A percentile compares a stretch with the other conserved stretches of the same genome.
phyloP scores from a whole-genome alignment of 192 early-diverging fungal genomes.

The Coemansia sp. region DNA sequence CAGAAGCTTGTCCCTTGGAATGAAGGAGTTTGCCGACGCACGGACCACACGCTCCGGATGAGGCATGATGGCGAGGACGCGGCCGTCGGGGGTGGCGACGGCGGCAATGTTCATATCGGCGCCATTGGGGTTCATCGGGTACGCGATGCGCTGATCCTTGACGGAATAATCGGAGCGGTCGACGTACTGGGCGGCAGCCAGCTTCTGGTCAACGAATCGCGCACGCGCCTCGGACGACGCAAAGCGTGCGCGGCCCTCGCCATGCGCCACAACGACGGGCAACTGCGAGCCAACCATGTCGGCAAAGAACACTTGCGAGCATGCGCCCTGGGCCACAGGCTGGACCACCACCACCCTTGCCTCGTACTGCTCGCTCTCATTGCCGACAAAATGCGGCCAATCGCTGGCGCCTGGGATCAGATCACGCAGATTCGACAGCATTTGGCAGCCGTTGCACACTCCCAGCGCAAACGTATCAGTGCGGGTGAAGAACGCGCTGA shows the following conservation, averaged over 20 bases:
- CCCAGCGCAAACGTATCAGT: constrained; percentile 92
- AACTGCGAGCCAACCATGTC: constrained; percentile 88
- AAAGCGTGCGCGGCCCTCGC: constrained; percentile 93
- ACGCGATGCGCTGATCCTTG: constrained; percentile 71
- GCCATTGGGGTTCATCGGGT: constrained; percentile 99
- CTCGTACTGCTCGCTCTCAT: constrained; percentile 95
- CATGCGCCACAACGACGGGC: constrained; percentile 96
- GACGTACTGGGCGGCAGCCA: constrained; percentile 75
- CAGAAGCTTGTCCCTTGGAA: constrained; percentile 47
- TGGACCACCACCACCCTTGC: constrained; percentile 78
- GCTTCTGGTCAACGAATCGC: constrained; percentile 49
- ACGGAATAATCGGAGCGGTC: constrained; percentile 64
- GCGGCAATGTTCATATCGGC: constrained; percentile 84
- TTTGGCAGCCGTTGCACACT: constrained; percentile 99
- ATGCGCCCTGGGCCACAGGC: constrained; percentile 25
- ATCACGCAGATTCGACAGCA: constrained; percentile 81
- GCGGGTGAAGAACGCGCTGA: constrained; percentile 78
- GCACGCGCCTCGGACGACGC: constrained; percentile 39
- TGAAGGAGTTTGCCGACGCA: constrained; percentile 87
- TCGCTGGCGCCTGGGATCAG: constrained; percentile 77
- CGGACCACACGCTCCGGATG: constrained; percentile 94
- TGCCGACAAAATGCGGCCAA: constrained; percentile 93
- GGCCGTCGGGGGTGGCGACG: constrained; percentile 78
- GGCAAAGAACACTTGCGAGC: constrained; percentile 71
- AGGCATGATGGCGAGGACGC: constrained; percentile 95